Evolutionary conservation across 495 filamentous ascomycete species (phyloP).

Genomic region (Talaromyces proteolyticus): DNA sequence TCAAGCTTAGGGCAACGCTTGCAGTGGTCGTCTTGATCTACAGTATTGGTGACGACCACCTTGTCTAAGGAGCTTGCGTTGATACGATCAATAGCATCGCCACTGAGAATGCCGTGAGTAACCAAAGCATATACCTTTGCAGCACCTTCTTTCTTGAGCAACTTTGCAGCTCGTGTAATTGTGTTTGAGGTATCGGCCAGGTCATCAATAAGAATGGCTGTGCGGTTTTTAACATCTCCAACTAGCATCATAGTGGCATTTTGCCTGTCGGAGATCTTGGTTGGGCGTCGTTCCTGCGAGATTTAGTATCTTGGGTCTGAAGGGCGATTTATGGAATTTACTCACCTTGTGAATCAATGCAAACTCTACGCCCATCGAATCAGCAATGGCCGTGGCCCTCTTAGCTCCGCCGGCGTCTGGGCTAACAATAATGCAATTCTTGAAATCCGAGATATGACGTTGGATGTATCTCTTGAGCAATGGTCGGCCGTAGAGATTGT

Average conservation of each 20-base stretch:
- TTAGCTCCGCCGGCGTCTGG: conserved; percentile 97
- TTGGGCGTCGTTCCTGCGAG: conserved; percentile 88
- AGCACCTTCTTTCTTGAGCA: conserved; percentile 90
- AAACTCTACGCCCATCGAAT: conserved; percentile 86
- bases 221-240: conserved; percentile 74
- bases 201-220: conserved; percentile 89
- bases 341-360: conserved; percentile 96
- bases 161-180: conserved; percentile 93
- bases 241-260: conserved; percentile 99
- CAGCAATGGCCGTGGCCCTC: conserved; percentile 93
- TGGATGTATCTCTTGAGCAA: conserved; percentile 87
- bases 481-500: conserved; percentile 88
- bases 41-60: conserved; percentile 90
- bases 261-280: conserved; percentile 84
- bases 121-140: conserved; percentile 82
- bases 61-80: conserved; percentile 85
- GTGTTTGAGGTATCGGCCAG: conserved; percentile 95
- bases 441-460: conserved; percentile 78
- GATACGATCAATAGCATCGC: conserved; percentile 90
- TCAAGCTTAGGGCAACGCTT: conserved; percentile 76
- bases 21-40: conserved; percentile 80
- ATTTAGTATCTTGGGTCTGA: conserved; percentile 9
- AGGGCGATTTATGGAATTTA: background rate
- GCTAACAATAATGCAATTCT: conserved; percentile 86
- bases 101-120: conserved; percentile 90